Evolutionary conservation across 306 rosid species (phyloP), one percentile per base, ranked within the genome.

Genomic region (Mimosa pudica): DNA sequence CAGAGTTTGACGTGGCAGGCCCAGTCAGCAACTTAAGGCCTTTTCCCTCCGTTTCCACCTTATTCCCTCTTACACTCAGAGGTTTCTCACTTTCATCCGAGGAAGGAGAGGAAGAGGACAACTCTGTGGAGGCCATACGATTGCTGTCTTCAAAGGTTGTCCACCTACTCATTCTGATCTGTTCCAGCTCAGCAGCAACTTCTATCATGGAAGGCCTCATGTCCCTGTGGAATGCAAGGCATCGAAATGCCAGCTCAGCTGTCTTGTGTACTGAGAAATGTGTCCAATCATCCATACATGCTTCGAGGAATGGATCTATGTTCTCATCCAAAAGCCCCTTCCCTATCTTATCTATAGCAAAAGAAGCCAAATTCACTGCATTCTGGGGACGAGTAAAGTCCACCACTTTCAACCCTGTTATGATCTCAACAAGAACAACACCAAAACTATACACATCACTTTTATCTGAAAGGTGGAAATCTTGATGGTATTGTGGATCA

Each of bases 381-480:
- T 84, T 86, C 17, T 82, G 91, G 2, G 93, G 86, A n/a, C 99
- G 91, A 30, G 88, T 66, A 75, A 95, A 95, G 73, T 95, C 99
- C 54, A 95, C 97, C 2, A 80, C 99, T 77, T 91, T 95, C 36
- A 91, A 73, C 12, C 88, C 99, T 16, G 97, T 87, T 77, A 93
- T 87, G 71, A 95, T 87, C 90, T 95, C 99, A 9, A 87, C 92
- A 2, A 95, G 96, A 38, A 95, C 99, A 3, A 95, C 99, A 32
- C 99, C 98, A 5, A 93, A 95, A 80, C 98, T 95, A 45, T 95
- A 95, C 2, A 91, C 99, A 36, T 95, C 99, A 1, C 99, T 95
- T 70, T 93, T 93, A 73, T 95, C 99, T 7, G 98, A 95, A 12
- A 95, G 96, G 18, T 95, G 98, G 68, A 90, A 95, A 61, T 93